Evolutionary conservation across 2,329 filamentous ascomycete species (phyloP), one percentile per base, ranked within the genome.

Genomic region (Penicillium griseofulvum): DNA sequence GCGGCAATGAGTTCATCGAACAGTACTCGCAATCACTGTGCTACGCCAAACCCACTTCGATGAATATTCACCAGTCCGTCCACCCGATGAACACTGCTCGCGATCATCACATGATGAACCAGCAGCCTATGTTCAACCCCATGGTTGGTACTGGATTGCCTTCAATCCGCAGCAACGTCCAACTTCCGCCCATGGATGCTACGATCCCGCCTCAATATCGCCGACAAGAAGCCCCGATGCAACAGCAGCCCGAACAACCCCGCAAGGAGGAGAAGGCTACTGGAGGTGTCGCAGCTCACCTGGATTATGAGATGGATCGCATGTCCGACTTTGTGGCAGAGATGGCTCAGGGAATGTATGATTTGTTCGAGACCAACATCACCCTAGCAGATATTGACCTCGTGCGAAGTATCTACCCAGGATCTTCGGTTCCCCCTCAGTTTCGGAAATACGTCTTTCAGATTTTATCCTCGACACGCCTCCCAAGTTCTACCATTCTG

Each of bases 301-400:
- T 97, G 76, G 92, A 96, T 80, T 97, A 97, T 74, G 91, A 96
- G 76, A 93, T 96, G 85, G 91, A 96, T 72, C 81, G 89, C 74
- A 97, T 96, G 92, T 88, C 91, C 60, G 91, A 96, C 72, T 97
- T 96, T 75, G 91, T 96, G 71, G 88, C 90, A 60, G 90, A 96
- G 71, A 95, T 93, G 86, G 86, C 91, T 58, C 81, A 88, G 74
- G 82, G 83, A 80, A 83, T 89, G 83, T 86, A 84, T 82, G 82
- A 77, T 71, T 76, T 81, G 70, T 78, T 80, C 71, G 73, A 73
- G 69, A 79, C 80, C 77, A 77, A 77, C 66, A 78, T 82, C 75
- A 78, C 75, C 76, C 73, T 83, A 69, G 74, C 81, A 80, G 81
- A 84, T 80, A 82, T 84, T 84, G 81, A 85, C 81, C 75, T 83